Percentiles rank a stretch among this genome's conserved stretches.
phyloP scores from a whole-genome alignment of 140 eudicot genomes.

The Erigeron philadelphicus region DNA sequence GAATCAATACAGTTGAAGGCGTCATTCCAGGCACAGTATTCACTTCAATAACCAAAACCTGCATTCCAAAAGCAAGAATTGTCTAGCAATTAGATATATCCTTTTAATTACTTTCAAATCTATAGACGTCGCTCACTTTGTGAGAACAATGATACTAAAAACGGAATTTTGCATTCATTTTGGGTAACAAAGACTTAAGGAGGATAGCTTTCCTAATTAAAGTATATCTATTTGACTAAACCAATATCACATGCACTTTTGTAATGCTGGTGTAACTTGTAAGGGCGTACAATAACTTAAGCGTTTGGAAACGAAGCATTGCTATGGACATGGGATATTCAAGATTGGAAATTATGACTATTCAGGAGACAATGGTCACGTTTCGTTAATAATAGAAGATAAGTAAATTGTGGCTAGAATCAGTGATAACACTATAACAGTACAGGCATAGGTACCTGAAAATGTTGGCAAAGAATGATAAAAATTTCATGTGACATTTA shows the following conservation, averaged over 20 bases:
- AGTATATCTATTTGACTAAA: background rate
- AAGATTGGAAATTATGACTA: conserved; percentile 2
- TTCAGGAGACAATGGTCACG: background rate
- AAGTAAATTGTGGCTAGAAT: background rate
- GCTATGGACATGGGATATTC: background rate
- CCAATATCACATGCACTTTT: background rate
- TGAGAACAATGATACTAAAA: background rate
- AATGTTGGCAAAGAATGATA: background rate
- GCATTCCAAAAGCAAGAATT: conserved; percentile 19
- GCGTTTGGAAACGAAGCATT: background rate
- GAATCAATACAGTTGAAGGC: conserved; percentile 86
- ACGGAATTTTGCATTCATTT: background rate
- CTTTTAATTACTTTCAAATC: background rate
- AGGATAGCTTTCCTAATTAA: background rate
- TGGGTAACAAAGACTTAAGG: background rate
- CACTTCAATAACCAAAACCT: conserved; percentile 84
- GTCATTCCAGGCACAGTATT: conserved; percentile 98
- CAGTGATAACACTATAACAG: background rate
- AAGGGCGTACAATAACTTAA: background rate
- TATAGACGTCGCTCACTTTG: background rate
- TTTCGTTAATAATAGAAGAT: background rate
- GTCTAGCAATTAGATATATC: background rate
- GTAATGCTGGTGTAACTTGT: background rate
- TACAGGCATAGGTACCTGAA: background rate
- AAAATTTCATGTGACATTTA: background rate